phyloP scores from a whole-genome alignment of 176 grass and related monocot species.

The Oryza glumipatula region DNA sequence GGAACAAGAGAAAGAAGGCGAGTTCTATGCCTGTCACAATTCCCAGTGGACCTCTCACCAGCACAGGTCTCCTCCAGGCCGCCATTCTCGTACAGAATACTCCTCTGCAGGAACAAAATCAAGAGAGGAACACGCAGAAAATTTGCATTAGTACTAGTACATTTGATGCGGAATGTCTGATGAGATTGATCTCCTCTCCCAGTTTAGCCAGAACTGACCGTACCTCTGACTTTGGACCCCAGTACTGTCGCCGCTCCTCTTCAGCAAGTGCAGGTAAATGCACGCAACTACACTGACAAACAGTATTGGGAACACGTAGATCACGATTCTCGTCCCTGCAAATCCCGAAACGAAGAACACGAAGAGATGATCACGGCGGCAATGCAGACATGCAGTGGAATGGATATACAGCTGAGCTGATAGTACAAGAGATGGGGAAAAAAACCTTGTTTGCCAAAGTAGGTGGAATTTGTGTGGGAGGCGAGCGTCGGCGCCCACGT shows the following conservation, averaged over 20 bases:
- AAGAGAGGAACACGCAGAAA: neutral
- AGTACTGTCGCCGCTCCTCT: neutral
- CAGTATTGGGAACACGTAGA: constrained; percentile 54
- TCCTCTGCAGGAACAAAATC: constrained; percentile 3
- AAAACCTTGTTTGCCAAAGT: no score
- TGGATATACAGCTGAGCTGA: no score
- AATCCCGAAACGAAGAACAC: neutral
- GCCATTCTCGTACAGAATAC: constrained; percentile 1
- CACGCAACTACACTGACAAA: constrained; percentile 58
- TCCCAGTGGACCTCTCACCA: constrained; percentile 61
- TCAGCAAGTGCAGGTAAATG: constrained; percentile 50
- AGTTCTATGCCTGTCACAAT: constrained; percentile 58
- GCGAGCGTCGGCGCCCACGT: constrained; percentile 48
- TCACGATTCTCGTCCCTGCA: constrained; percentile 41
- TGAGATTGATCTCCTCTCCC: neutral
- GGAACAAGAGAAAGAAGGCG: constrained; percentile 50
- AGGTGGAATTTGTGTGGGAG: constrained; percentile 37
- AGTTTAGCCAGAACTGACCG: neutral
- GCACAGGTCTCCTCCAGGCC: constrained; percentile 53
- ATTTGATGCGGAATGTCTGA: neutral
- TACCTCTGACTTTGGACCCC: neutral
- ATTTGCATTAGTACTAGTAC: neutral
- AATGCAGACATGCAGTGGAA: no score
- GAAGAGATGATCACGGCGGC: neutral
- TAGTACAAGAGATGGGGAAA: no score